Evolutionary conservation across 139 green algal genomes (phyloP).

Genomic region (Mesotaenium endlicherianum): DNA sequence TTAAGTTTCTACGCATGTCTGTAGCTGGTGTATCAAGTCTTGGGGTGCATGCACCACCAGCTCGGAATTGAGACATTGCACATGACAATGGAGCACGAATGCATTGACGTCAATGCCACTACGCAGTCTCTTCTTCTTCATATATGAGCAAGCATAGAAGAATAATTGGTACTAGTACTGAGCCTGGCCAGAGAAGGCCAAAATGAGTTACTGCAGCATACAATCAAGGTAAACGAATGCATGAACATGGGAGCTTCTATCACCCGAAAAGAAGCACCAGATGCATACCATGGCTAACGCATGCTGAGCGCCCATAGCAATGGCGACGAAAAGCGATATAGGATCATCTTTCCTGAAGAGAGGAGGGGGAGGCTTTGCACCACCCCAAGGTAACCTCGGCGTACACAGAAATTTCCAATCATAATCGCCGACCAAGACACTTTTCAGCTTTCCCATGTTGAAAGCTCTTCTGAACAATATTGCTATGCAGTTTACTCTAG

Average conservation of each 20-base stretch:
- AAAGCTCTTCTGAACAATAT: too few relatives aligned
- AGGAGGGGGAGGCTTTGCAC: too few relatives aligned
- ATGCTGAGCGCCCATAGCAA: constrained; percentile 75
- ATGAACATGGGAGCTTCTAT: not conserved
- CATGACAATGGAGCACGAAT: not conserved
- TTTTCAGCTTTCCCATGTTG: too few relatives aligned
- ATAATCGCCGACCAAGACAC: too few relatives aligned
- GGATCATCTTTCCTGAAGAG: too few relatives aligned
- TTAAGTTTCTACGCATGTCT: not conserved
- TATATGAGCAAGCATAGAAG: not conserved
- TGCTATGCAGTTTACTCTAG: too few relatives aligned
- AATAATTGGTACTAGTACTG: not conserved
- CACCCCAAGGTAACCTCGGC: too few relatives aligned
- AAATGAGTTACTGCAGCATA: not conserved
- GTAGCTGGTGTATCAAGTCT: not conserved
- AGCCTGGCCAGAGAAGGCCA: not conserved
- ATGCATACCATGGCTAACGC: constrained; percentile 60
- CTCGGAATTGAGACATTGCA: not conserved
- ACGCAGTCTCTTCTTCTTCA: not conserved
- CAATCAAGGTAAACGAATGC: not conserved
- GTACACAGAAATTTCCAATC: too few relatives aligned
- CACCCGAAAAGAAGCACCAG: not conserved
- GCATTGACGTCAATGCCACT: not conserved
- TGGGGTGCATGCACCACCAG: not conserved
- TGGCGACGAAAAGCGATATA: constrained; percentile 50